A percentile compares a stretch with the other conserved stretches of the same genome.
These are phyloP conservation scores for Prosopis cineraria DNA, from an alignment of 306 rosid species.

Conservation along the genomic window DNA sequence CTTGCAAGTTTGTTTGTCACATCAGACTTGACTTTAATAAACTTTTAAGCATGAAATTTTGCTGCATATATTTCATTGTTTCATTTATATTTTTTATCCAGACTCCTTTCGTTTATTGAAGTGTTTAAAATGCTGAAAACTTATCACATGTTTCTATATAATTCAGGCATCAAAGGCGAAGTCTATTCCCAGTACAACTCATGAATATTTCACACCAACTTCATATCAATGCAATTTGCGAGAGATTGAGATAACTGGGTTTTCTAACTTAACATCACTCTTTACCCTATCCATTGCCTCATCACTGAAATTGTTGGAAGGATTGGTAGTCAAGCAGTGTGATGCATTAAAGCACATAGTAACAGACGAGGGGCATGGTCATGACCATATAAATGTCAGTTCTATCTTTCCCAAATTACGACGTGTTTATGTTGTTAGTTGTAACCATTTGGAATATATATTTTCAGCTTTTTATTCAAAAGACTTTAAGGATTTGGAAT, in stretches of 20 bases:
- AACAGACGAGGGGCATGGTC: neutral
- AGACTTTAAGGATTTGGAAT: neutral
- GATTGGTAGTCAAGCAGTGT: neutral
- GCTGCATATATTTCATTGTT: too few species aligned
- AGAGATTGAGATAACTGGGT: neutral
- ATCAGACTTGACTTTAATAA: too few species aligned
- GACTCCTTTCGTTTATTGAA: too few species aligned
- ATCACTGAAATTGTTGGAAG: neutral
- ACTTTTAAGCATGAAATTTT: too few species aligned
- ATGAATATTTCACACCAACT: neutral
- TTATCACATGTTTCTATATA: neutral
- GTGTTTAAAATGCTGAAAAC: neutral
- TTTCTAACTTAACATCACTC: neutral
- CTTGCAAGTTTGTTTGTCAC: neutral
- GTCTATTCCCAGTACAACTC: neutral
- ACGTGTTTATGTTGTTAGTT: rapidly evolving
- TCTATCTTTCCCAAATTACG: neutral
- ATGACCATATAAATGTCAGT: neutral
- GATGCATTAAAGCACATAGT: neutral
- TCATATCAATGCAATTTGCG: neutral
- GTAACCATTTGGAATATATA: neutral
- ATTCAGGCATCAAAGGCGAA: neutral
- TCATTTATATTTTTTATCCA: too few species aligned
- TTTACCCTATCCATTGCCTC: neutral
- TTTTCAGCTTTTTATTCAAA: neutral